Conservation (phyloP, 169 alveolate genomes). For the Plasmodium malariae region DNA sequence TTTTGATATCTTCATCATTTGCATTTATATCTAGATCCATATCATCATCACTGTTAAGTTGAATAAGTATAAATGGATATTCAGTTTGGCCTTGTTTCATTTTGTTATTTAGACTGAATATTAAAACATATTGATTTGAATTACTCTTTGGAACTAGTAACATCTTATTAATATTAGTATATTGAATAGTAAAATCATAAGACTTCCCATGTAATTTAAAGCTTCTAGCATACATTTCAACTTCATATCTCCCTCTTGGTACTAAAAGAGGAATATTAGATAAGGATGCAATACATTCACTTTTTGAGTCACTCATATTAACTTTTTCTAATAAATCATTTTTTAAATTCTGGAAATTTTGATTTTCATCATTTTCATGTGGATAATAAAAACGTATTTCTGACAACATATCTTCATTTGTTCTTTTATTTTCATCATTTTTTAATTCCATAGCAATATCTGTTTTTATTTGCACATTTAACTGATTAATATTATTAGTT, state of each 20-base stretch:
- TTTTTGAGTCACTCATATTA: constrained; percentile 92
- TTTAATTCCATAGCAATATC: constrained; percentile 91
- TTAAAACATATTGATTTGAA: constrained; percentile 93
- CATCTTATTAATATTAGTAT: constrained; percentile 93
- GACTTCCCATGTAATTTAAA: constrained; percentile 97
- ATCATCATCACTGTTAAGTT: constrained; percentile 94
- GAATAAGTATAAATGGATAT: constrained; percentile 95
- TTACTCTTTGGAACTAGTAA: constrained; percentile 96
- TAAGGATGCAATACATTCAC: constrained; percentile 93
- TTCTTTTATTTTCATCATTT: constrained; percentile 46
- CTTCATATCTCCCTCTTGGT: constrained; percentile 97
- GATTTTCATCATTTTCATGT: constrained; percentile 70
- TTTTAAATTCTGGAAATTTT: constrained; percentile 61
- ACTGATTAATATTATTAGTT: constrained; percentile 87
- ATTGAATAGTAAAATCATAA: constrained; percentile 94
- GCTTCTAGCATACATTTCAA: constrained; percentile 92
- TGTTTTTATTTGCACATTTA: constrained; percentile 89
- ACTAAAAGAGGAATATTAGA: constrained; percentile 94
- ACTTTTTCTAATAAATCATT: constrained; percentile 90
- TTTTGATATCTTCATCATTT: constrained; percentile 90
- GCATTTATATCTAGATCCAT: constrained; percentile 92
- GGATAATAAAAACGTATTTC: constrained; percentile 78
- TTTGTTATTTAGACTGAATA: constrained; percentile 93
- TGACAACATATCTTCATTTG: constrained; percentile 45
- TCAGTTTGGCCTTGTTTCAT: constrained; percentile 97